Evolutionary conservation across 2,329 filamentous ascomycete genomes (phyloP), one percentile per base, ranked within the genome.

Genomic region (Cordyceps cateniannulata): DNA sequence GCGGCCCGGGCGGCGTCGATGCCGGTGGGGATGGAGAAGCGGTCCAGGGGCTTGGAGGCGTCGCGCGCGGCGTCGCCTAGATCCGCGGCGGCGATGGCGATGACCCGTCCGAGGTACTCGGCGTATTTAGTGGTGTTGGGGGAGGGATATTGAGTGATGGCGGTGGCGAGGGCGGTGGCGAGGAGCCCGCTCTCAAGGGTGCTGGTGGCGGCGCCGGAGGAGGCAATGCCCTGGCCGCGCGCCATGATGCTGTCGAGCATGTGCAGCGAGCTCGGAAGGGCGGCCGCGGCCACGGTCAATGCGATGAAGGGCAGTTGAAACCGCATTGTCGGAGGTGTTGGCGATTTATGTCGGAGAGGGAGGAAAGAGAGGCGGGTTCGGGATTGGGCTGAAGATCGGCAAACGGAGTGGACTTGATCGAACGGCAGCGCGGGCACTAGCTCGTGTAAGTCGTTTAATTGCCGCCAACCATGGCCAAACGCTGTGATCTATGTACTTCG

Each of bases 211-310:
- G 63, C 66, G 42, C 66, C 65, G 1, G 65, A 67, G 10, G 63
- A 63, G 4, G 59, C 49, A 52, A 68, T 53, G 58, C 67, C 67
- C 18, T 69, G 67, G 4, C 62, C 62, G 12, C 67, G 67, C 8
- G 49, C 10, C 35, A 66, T 64, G 62, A 69, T 61, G 66, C 67
- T 67, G 44, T 67, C 64, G 12, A 69, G 62, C 67, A 69, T 68
- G 51, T 50, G 54, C 10, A 56, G 61, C 52, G 63, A 68, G 35
- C 35, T 59, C 18, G 57, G 49, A 6, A 22, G 44, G 7, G 10
- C 14, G 22, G 32, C 53, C 2, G 27, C 42, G 35, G 32, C 38
- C 12, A 42, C 29, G 22, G 18, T 16, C 2, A 20, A 24, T 42
- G 32, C 22, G 7, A 42, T 1, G 9, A 10, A 27, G 20, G 24